phyloP scores from a whole-genome alignment of 768 basidiomycete genomes.

The Exidia glandulosa region DNA sequence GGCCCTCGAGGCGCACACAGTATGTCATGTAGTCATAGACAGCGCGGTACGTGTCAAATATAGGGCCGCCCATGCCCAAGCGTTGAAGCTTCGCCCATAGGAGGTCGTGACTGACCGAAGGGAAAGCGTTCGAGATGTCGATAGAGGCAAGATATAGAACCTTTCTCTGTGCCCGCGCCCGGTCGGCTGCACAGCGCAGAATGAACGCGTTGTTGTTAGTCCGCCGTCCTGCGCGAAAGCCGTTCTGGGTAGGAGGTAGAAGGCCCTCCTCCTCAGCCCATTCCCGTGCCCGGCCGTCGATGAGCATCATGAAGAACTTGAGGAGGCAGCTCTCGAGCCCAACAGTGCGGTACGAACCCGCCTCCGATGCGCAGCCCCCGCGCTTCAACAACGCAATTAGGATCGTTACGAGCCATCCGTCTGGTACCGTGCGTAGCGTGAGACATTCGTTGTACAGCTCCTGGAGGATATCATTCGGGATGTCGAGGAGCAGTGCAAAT shows the following conservation, averaged over 20 bases:
- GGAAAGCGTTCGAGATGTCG: constrained; percentile 13
- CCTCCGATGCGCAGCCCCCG: constrained; percentile 7
- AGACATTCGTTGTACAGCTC: constrained; percentile 8
- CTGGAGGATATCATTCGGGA: constrained; percentile 14
- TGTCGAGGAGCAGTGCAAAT: no score
- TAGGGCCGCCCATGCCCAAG: constrained; percentile 10
- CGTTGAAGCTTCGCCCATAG: constrained; percentile 7
- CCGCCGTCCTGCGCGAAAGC: constrained; percentile 13
- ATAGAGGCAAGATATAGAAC: constrained; percentile 13
- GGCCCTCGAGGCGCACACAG: constrained; percentile 5
- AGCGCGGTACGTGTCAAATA: constrained; percentile 20
- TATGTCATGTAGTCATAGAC: constrained; percentile 15
- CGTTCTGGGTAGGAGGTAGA: constrained; percentile 21
- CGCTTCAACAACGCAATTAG: constrained; percentile 12
- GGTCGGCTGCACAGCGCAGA: constrained; percentile 13
- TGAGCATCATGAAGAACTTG: constrained; percentile 15
- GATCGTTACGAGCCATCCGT: constrained; percentile 8
- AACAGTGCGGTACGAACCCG: constrained; percentile 17
- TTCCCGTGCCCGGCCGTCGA: constrained; percentile 10
- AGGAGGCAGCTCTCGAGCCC: constrained; percentile 20
- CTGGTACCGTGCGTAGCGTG: constrained; percentile 1
- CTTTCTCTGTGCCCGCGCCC: constrained; percentile 7
- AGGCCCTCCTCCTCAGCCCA: constrained; percentile 7
- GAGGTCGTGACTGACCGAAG: neutral
- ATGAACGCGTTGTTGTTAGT: constrained; percentile 10